Evolutionary conservation across 768 basidiomycete species (phyloP).

Genomic region (Kwoniella botswanensis): DNA sequence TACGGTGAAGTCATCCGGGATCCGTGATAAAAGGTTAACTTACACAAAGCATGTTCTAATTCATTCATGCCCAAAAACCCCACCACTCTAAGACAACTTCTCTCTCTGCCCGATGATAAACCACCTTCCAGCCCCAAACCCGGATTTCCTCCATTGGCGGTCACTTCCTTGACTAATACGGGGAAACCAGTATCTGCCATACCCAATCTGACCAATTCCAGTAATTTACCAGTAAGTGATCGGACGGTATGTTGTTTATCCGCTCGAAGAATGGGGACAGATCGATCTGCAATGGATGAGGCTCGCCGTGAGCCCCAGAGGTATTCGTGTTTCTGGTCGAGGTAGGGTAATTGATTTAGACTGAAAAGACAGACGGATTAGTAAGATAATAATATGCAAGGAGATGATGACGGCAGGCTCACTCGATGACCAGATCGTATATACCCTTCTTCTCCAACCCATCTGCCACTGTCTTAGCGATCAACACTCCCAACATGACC

Average conservation of each 20-base stretch:
- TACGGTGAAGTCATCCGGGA: too few relatives aligned
- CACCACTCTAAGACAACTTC: slow-evolving; percentile 67
- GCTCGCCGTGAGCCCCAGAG: slow-evolving; percentile 80
- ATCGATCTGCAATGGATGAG: slow-evolving; percentile 72
- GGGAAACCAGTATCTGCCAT: slow-evolving; percentile 77
- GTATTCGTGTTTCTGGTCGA: slow-evolving; percentile 88
- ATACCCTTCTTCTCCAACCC: slow-evolving; percentile 90
- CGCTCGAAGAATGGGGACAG: slow-evolving; percentile 72
- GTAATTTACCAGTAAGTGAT: slow-evolving; percentile 73
- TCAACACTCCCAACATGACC: slow-evolving; percentile 64
- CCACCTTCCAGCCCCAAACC: slow-evolving; percentile 19
- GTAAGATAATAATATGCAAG: neutral
- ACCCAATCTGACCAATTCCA: slow-evolving; percentile 66
- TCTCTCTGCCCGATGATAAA: slow-evolving; percentile 11
- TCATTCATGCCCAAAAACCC: slow-evolving; percentile 93
- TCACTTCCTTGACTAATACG: slow-evolving; percentile 66
- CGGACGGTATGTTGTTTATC: slow-evolving; percentile 78
- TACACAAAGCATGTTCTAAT: slow-evolving; percentile 88
- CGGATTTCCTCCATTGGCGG: slow-evolving; percentile 6
- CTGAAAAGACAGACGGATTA: slow-evolving; percentile 50
- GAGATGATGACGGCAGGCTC: slow-evolving; percentile 27
- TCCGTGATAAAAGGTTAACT: too few relatives aligned
- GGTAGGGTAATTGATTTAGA: slow-evolving; percentile 84
- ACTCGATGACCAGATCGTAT: slow-evolving; percentile 94
- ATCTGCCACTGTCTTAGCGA: slow-evolving; percentile 89